Evolutionary conservation across 2,329 filamentous ascomycete genomes (phyloP).

Genomic region (Aspergillus luchuensis): DNA sequence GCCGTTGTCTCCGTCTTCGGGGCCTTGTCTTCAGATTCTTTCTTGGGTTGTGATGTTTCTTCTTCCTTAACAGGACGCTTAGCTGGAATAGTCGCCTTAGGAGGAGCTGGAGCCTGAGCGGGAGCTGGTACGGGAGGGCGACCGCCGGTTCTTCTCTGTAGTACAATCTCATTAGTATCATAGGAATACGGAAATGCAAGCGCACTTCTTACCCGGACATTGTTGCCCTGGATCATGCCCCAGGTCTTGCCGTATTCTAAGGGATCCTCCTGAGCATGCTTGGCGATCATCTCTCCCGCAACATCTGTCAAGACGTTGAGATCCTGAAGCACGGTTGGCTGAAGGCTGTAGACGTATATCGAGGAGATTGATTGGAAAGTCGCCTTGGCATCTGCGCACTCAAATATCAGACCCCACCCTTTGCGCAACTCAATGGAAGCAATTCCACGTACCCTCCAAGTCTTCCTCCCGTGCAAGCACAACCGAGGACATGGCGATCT

Average conservation of each 20-base stretch:
- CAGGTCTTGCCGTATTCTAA: constrained; percentile 63
- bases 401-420: neutral
- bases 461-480: constrained; percentile 72
- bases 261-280: constrained; percentile 61
- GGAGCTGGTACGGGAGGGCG: constrained; percentile 39
- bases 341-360: constrained; percentile 85
- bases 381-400: constrained; percentile 60
- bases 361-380: constrained; percentile 73
- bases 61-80: constrained; percentile 43
- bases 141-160: constrained; percentile 51
- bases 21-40: constrained; percentile 27
- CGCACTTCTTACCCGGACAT: constrained; percentile 55
- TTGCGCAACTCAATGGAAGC: neutral
- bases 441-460: constrained; percentile 59
- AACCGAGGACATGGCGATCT: constrained; percentile 60
- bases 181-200: neutral
- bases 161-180: constrained; percentile 1
- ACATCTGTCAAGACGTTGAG: constrained; percentile 71
- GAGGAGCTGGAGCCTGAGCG: constrained; percentile 30
- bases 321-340: constrained; percentile 70
- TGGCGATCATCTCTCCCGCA: constrained; percentile 62
- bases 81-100: constrained; percentile 39
- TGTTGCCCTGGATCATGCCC: constrained; percentile 73
- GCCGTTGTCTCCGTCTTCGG: constrained; percentile 22
- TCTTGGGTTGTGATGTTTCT: constrained; percentile 22